Conservation (phyloP, 164 flowering plant species). For the Tetrastigma voinierianum region DNA sequence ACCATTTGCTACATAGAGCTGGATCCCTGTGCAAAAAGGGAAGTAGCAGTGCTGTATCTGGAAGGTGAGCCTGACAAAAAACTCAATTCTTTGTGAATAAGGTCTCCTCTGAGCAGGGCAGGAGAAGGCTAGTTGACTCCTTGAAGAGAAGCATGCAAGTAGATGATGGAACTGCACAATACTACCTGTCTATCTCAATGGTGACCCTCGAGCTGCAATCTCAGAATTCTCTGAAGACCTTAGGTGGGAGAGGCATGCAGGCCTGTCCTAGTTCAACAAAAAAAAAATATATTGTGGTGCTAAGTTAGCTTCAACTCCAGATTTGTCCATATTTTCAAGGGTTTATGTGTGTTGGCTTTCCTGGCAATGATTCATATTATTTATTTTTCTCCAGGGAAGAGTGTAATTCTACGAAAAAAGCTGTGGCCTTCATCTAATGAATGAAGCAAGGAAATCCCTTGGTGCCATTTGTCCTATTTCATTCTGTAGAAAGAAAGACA, state of each 20-base stretch:
- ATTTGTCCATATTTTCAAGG: background rate
- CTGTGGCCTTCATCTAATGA: too few species aligned
- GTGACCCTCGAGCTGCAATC: constrained; percentile 84
- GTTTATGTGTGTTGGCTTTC: too few species aligned
- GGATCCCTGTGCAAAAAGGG: constrained; percentile 77
- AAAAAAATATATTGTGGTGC: background rate
- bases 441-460: too few species aligned
- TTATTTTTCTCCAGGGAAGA: too few species aligned
- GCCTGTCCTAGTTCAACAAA: constrained; percentile 27
- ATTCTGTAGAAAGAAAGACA: too few species aligned
- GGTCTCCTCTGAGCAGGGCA: constrained; percentile 44
- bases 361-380: too few species aligned
- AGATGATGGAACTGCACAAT: constrained; percentile 87
- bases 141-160: constrained; percentile 87
- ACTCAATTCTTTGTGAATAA: constrained; percentile 20
- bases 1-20: constrained; percentile 86
- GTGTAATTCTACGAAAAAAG: too few species aligned
- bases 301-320: background rate
- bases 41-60: constrained; percentile 83
- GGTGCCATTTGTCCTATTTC: too few species aligned
- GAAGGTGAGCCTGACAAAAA: constrained; percentile 60
- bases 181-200: constrained; percentile 82
- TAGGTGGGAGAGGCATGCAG: constrained; percentile 71
- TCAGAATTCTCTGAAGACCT: constrained; percentile 74
- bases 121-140: constrained; percentile 63